Evolutionary conservation across 305 asterid genomes (phyloP), one percentile per base, ranked within the genome.

Genomic region (Fraxinus baroniana): DNA sequence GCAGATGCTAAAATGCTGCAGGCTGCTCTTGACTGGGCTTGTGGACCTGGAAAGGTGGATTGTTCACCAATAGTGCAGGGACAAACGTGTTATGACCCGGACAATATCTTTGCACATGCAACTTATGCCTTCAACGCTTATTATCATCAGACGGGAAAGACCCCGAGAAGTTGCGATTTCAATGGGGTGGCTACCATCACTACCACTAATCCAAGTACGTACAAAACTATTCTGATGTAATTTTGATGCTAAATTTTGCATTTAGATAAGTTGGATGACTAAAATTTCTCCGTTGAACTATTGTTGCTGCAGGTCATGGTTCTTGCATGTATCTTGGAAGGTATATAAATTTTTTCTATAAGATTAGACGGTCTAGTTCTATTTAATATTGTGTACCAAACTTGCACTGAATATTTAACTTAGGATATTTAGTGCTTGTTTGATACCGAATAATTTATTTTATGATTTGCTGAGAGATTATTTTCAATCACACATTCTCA

Each of bases 11-110:
- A 90, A 89, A 92, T 92, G 97, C 84, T 94, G 84, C 97, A 93
- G 89, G 98, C 98, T 73, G 98, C 93, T 20, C 85, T 94, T 85
- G 98, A 94, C 83, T 94, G 98, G 98, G 98, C 98, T 1, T 94
- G 98, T 64, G 98, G 98, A 22, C 89, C 95, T 0, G 98, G 97
- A 5, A 92, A 91, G 85, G 98, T 94, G 74, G 93, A 94, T 74
- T 94, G 97, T 60, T 88, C 97, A 0, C 78, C 90, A 0, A 68
- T 93, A 88, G 52, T 84, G 87, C 97, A 91, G 83, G 98, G 98
- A 17, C 92, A 88, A 79, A 87, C 90, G 2, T 94, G 98, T 90
- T 94, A 94, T 62, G 97, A 94, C 5, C 98, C 98, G 0, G 97
- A 94, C 76, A 84, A 77, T 0, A 93, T 94, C 78, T 79, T 88